Conservation (phyloP, 345 rosid genomes). For the Camelina laxa region DNA sequence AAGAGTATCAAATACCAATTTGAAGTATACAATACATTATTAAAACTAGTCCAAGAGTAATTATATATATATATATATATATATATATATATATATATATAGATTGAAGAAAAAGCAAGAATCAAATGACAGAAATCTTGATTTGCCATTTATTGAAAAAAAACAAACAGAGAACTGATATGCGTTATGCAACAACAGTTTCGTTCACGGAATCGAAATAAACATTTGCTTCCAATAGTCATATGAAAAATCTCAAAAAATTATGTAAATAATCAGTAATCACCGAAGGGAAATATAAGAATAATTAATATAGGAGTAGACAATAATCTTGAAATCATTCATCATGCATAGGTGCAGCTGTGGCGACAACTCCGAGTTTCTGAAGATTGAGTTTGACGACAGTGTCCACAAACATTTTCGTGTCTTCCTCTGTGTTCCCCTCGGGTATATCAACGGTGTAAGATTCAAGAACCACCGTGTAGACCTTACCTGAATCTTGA, state of each 20-base stretch:
- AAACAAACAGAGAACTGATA: background rate
- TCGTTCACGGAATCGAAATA: constrained; percentile 15
- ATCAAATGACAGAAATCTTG: background rate
- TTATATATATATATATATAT: too few species aligned
- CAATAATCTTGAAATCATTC: constrained; percentile 17
- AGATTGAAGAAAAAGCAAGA: background rate
- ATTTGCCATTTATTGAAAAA: constrained; percentile 19
- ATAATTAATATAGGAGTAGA: background rate
- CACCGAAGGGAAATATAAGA: background rate
- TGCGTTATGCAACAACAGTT: constrained; percentile 1
- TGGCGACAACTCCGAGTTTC: constrained; percentile 70
- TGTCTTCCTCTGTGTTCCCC: constrained; percentile 75
- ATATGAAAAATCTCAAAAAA: background rate
- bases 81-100: too few species aligned
- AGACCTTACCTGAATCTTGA: constrained; percentile 44
- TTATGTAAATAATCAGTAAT: constrained; percentile 9
- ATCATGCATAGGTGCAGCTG: constrained; percentile 28
- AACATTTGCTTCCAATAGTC: constrained; percentile 5
- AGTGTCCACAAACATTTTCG: constrained; percentile 88
- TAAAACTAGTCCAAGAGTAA: background rate
- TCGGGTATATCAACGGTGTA: constrained; percentile 83
- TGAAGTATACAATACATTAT: background rate
- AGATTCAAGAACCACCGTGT: constrained; percentile 78
- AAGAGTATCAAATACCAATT: background rate
- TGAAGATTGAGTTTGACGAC: constrained; percentile 93